Evolutionary conservation across 306 rosid species (phyloP).

Genomic region (Sindora glabra): DNA sequence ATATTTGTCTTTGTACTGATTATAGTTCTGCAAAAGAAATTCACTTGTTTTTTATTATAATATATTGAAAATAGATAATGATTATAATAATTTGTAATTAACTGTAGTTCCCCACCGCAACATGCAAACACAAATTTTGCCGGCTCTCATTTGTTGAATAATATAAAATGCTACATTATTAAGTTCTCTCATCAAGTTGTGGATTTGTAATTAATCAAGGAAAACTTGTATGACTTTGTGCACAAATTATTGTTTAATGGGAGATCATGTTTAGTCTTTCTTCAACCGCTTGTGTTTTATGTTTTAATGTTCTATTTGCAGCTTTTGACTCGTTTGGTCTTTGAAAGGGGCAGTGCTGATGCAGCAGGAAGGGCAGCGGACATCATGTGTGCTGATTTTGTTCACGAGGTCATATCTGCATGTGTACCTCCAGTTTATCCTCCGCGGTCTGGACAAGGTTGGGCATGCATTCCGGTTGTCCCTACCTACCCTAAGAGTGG

Average conservation of each 20-base stretch:
- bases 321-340: slow-evolving; percentile 93
- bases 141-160: background rate
- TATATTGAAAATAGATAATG: background rate
- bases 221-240: background rate
- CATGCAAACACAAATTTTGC: background rate
- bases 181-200: background rate
- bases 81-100: background rate
- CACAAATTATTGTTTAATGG: background rate
- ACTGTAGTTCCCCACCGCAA: background rate
- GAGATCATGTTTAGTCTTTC: slow-evolving; percentile 6
- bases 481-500: slow-evolving; percentile 65
- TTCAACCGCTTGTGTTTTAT: background rate
- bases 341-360: slow-evolving; percentile 95
- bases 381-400: slow-evolving; percentile 94
- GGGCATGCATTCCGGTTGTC: slow-evolving; percentile 93
- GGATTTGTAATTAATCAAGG: background rate
- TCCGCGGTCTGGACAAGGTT: slow-evolving; percentile 90
- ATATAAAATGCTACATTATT: background rate
- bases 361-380: slow-evolving; percentile 95
- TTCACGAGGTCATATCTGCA: slow-evolving; percentile 91
- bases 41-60: background rate
- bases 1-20: background rate
- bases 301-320: slow-evolving; percentile 32
- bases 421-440: slow-evolving; percentile 96
- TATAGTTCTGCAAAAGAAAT: background rate